phyloP scores from a whole-genome alignment of 2,329 filamentous ascomycete genomes.

The Hypoxylon sp. region DNA sequence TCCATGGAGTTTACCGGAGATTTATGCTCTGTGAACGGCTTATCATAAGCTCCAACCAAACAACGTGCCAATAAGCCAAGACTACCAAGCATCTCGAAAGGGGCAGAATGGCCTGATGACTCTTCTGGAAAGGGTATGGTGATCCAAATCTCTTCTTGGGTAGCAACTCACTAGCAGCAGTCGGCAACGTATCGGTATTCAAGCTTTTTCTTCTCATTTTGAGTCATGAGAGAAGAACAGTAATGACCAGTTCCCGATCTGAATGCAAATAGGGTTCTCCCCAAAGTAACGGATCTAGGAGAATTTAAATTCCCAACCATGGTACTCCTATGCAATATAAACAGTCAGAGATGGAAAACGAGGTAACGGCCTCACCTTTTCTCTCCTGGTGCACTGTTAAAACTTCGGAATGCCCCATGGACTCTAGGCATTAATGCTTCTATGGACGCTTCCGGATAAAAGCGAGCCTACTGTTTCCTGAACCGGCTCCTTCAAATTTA shows the following conservation, averaged over 20 bases:
- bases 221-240: constrained; percentile 13
- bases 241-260: constrained; percentile 7
- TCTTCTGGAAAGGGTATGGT: constrained; percentile 28
- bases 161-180: constrained; percentile 4
- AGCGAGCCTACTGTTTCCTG: not conserved
- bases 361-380: not conserved
- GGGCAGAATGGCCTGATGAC: constrained; percentile 38
- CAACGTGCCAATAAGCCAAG: constrained; percentile 33
- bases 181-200: constrained; percentile 5
- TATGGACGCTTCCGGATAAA: not conserved
- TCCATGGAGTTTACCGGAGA: not conserved
- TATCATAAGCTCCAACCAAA: constrained; percentile 7
- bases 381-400: not conserved
- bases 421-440: constrained; percentile 16
- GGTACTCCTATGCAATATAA: not conserved
- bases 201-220: not conserved
- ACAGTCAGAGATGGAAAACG: not conserved
- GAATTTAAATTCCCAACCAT: not conserved
- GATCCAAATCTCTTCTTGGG: constrained; percentile 22
- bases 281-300: not conserved
- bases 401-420: not conserved
- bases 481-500: constrained; percentile 10
- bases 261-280: not conserved
- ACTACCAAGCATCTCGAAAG: constrained; percentile 38
- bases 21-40: constrained; percentile 5